These are phyloP conservation scores for Paraconiothyrium sp. DNA, from an alignment of 2,329 filamentous ascomycete genomes.

Conservation along the genomic window DNA sequence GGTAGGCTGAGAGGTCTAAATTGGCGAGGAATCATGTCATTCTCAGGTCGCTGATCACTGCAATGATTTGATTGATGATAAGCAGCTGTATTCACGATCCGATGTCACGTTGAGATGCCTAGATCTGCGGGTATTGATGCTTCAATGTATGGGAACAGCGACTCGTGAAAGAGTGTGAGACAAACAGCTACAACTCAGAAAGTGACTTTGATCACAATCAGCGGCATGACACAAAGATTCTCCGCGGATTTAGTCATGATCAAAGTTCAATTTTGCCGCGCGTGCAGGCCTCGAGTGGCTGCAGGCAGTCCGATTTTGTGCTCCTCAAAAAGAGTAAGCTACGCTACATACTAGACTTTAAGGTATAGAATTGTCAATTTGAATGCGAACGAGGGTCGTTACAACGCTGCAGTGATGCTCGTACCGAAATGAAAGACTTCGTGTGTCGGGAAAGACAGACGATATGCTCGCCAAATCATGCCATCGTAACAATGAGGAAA, in stretches of 20 bases:
- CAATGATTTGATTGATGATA: background rate
- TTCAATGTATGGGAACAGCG: background rate
- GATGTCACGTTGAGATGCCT: background rate
- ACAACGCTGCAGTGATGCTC: constrained; percentile 9
- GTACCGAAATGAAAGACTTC: constrained; percentile 1
- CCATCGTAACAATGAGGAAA: background rate
- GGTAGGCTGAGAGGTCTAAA: background rate
- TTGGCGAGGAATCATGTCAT: background rate
- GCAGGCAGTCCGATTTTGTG: background rate
- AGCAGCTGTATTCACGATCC: background rate
- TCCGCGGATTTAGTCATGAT: background rate
- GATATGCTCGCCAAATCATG: constrained; percentile 4
- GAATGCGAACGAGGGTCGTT: constrained; percentile 4
- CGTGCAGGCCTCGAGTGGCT: background rate
- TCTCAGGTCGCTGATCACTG: background rate
- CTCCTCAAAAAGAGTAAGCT: background rate
- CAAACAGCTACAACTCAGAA: background rate
- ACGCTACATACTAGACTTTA: constrained; percentile 21
- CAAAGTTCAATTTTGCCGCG: background rate
- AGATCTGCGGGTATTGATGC: background rate
- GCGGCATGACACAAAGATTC: background rate
- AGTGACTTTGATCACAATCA: background rate
- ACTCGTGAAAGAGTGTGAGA: background rate
- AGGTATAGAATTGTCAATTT: constrained; percentile 1
- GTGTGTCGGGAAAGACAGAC: background rate